Percentiles rank a stretch among this genome's conserved stretches.
Conservation (phyloP, 257 asterid species). For the Thymus quinquecostatus region DNA sequence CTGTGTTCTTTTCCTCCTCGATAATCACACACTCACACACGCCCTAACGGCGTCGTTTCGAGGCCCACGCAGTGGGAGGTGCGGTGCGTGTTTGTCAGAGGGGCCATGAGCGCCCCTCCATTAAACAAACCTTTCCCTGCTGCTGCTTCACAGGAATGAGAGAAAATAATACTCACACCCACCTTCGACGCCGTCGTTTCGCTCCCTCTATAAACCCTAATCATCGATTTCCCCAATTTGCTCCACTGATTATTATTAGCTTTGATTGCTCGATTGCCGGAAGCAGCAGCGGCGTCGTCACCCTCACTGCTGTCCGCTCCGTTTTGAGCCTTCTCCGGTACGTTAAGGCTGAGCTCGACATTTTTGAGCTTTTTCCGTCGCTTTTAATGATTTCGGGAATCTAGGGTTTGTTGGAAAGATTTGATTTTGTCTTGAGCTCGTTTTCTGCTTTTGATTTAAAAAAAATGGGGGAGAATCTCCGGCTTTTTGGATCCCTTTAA, state of each 20-base stretch:
- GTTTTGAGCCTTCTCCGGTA: conserved; percentile 35
- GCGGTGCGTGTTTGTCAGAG: conserved; percentile 42
- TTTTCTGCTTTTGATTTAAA: conserved; percentile 11
- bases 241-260: background rate
- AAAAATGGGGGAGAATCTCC: conserved; percentile 19
- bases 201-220: conserved; percentile 23
- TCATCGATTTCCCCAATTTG: background rate
- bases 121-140: conserved; percentile 24
- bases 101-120: conserved; percentile 35
- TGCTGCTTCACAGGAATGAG: background rate
- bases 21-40: conserved; percentile 14
- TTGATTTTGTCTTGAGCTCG: conserved; percentile 18
- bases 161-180: background rate
- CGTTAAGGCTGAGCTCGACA: conserved; percentile 25
- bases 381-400: conserved; percentile 26
- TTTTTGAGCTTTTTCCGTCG: conserved; percentile 3
- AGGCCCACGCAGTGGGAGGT: conserved; percentile 24
- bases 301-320: conserved; percentile 36
- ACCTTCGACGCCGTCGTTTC: conserved; percentile 38
- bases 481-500: conserved; percentile 28
- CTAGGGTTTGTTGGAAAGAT: conserved; percentile 29
- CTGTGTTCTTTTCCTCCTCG: conserved; percentile 24
- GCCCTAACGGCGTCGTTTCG: conserved; percentile 35
- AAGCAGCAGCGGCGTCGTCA: conserved; percentile 39
- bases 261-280: conserved; percentile 27